A percentile compares a stretch with the other conserved stretches of the same genome.
Conservation (phyloP, 345 rosid genomes). For the Theobroma cacao region DNA sequence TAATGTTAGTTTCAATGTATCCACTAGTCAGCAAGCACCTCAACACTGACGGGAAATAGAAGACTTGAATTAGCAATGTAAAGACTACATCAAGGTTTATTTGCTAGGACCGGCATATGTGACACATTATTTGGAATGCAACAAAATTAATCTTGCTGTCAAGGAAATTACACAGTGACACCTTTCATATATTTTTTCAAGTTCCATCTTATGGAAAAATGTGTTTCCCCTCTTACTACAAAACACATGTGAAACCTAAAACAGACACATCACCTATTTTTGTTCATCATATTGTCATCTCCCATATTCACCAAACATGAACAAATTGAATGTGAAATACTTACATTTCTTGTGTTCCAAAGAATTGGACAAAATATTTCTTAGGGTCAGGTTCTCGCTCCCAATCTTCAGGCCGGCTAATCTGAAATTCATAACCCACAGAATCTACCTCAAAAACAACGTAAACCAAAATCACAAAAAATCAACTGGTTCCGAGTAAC, state of each 20-base stretch:
- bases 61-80: neutral
- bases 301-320: neutral
- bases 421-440: constrained; percentile 54
- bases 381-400: constrained; percentile 64
- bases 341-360: constrained; percentile 93
- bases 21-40: neutral
- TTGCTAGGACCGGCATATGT: neutral
- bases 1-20: neutral
- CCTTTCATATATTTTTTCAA: neutral
- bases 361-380: constrained; percentile 80
- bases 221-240: neutral
- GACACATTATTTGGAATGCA: neutral
- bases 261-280: neutral
- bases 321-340: constrained; percentile 19
- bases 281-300: neutral
- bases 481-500: neutral
- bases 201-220: neutral
- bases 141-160: neutral
- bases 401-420: constrained; percentile 86
- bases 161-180: neutral
- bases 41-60: neutral
- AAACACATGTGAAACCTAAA: neutral
- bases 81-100: neutral
- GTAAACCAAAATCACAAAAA: neutral
- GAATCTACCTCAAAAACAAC: constrained; percentile 3